Conservation (phyloP, 192 early-diverging fungal genomes). For the Coemansia nantahalensis region DNA sequence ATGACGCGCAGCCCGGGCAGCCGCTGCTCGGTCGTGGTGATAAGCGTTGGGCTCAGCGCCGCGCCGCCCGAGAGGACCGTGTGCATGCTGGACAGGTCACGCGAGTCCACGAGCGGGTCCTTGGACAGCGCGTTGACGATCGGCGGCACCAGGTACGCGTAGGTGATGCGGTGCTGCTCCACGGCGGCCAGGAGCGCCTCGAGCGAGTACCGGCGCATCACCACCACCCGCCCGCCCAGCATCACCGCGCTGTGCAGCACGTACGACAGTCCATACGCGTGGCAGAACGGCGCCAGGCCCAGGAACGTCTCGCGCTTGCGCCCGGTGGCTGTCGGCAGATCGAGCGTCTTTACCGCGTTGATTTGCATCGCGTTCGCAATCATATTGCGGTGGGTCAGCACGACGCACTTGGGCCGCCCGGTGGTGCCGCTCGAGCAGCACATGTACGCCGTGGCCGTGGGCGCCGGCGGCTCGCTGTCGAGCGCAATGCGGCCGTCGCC, state of each 20-base stretch:
- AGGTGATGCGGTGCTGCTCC: slow-evolving; percentile 65
- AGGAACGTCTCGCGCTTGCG: slow-evolving; percentile 43
- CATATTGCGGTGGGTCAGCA: slow-evolving; percentile 68
- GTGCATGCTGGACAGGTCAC: slow-evolving; percentile 65
- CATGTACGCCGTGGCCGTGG: slow-evolving; percentile 55
- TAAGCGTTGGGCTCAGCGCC: slow-evolving; percentile 66
- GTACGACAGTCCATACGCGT: slow-evolving; percentile 66
- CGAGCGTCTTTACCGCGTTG: slow-evolving; percentile 35
- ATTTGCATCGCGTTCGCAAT: slow-evolving; percentile 61
- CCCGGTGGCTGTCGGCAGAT: slow-evolving; percentile 41
- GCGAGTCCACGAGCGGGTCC: slow-evolving; percentile 69
- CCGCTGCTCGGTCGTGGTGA: slow-evolving; percentile 48
- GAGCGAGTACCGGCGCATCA: slow-evolving; percentile 74
- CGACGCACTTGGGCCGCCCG: slow-evolving; percentile 65
- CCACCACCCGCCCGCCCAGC: slow-evolving; percentile 55
- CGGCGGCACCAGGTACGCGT: slow-evolving; percentile 66
- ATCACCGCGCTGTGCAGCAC: slow-evolving; percentile 47
- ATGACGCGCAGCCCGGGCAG: slow-evolving; percentile 42
- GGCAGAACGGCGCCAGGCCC: slow-evolving; percentile 67
- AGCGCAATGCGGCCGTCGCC: neutral
- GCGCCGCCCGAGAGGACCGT: slow-evolving; percentile 77
- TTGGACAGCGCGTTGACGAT: slow-evolving; percentile 71
- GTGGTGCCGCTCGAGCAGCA: slow-evolving; percentile 76
- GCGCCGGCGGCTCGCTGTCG: slow-evolving; percentile 2
- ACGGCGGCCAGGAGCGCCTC: slow-evolving; percentile 60